Percentiles rank a stretch among this genome's conserved stretches.
Conservation (phyloP, 352 stramenopile genomes). For the Globisporangium iwayamae region DNA sequence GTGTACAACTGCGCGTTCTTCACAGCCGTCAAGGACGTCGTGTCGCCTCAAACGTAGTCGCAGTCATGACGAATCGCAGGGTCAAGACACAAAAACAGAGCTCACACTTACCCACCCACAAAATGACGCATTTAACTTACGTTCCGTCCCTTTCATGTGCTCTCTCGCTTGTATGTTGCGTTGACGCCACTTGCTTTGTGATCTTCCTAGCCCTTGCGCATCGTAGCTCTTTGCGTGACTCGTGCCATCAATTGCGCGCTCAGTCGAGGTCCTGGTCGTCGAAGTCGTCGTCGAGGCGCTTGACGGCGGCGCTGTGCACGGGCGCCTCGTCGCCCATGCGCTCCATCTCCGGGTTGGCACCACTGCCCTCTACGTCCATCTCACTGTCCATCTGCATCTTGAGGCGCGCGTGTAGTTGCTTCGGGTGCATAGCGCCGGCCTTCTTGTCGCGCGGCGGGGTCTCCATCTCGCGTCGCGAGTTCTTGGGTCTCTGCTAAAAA, state of each 20-base stretch:
- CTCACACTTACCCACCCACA: not conserved
- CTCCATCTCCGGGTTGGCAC: conserved; percentile 44
- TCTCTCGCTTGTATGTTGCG: not conserved
- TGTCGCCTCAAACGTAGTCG: conserved; percentile 12
- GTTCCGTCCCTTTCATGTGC: not conserved
- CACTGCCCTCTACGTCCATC: conserved; percentile 43
- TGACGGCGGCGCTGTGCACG: conserved; percentile 54
- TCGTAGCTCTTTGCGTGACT: not conserved
- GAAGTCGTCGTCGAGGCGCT: conserved; percentile 65
- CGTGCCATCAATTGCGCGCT: conserved; percentile 4
- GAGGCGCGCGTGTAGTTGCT: conserved; percentile 62
- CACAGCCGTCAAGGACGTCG: conserved; percentile 74
- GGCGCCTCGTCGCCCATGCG: conserved; percentile 57
- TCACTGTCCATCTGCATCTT: conserved; percentile 76
- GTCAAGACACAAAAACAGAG: not conserved
- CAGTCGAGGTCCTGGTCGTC: conserved; percentile 77
- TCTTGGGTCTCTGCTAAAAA: not conserved
- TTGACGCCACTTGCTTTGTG: too few relatives aligned
- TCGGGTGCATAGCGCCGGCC: conserved; percentile 26
- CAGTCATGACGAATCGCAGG: too few relatives aligned
- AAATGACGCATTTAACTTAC: conserved; percentile 6
- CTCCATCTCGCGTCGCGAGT: conserved; percentile 36
- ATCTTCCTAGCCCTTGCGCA: too few relatives aligned
- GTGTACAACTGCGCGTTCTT: conserved; percentile 85
- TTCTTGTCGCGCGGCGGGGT: conserved; percentile 57